phyloP scores from a whole-genome alignment of 2,329 filamentous ascomycete genomes.

The Scorias spongiosa region DNA sequence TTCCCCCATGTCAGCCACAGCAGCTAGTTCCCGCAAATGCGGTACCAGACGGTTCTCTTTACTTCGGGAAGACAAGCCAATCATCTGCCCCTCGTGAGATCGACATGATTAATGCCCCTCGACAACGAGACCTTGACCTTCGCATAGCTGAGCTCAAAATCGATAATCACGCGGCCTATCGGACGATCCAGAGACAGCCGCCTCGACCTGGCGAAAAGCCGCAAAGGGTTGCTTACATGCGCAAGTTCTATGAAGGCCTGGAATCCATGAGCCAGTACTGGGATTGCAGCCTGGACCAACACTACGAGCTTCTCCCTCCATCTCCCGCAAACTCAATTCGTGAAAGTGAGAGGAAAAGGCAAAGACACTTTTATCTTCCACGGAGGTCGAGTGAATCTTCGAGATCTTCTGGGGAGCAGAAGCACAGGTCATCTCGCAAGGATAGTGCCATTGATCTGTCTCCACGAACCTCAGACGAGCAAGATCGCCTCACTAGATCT shows the following conservation, averaged over 20 bases:
- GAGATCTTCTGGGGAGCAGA: neutral
- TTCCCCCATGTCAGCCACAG: slow-evolving; percentile 22
- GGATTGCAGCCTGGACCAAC: slow-evolving; percentile 44
- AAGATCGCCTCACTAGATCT: neutral
- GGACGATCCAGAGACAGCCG: slow-evolving; percentile 32
- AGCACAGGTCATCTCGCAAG: neutral
- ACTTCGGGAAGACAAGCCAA: slow-evolving; percentile 14
- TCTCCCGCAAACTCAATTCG: neutral
- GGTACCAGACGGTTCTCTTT: slow-evolving; percentile 17
- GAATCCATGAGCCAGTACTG: slow-evolving; percentile 47
- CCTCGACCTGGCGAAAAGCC: slow-evolving; percentile 23
- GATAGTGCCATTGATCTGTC: neutral
- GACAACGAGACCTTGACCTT: slow-evolving; percentile 33
- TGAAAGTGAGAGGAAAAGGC: slow-evolving; percentile 11
- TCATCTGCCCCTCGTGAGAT: slow-evolving; percentile 17
- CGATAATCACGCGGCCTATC: slow-evolving; percentile 42
- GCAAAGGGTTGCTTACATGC: slow-evolving; percentile 37
- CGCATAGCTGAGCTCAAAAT: slow-evolving; percentile 36
- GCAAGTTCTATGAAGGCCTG: slow-evolving; percentile 45
- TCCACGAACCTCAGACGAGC: neutral
- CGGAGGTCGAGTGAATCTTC: neutral
- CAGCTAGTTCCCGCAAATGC: slow-evolving; percentile 21
- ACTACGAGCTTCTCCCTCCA: slow-evolving; percentile 23
- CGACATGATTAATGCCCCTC: slow-evolving; percentile 34
- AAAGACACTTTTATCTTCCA: slow-evolving; percentile 4